These are phyloP conservation scores for Penicillium sp. DNA, from an alignment of 2,329 filamentous ascomycete species.

Conservation along the genomic window DNA sequence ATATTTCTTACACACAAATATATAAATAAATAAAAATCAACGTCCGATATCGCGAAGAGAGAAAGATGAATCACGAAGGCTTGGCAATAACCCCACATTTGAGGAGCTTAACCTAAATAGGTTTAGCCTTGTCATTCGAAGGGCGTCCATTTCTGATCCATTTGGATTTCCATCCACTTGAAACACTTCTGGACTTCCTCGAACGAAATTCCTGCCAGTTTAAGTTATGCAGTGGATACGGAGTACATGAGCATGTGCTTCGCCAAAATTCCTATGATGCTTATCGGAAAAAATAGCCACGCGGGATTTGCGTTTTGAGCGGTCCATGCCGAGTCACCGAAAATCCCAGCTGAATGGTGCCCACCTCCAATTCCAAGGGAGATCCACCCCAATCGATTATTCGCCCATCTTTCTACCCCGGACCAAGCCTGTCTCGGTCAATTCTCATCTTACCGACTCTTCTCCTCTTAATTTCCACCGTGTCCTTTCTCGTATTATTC, in stretches of 20 bases:
- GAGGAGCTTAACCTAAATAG: conserved; percentile 12
- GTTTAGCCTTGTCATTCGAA: conserved; percentile 33
- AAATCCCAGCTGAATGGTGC: conserved; percentile 10
- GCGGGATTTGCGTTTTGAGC: neutral
- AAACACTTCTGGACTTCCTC: conserved; percentile 3
- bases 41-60: conserved; percentile 6
- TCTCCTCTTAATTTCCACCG: conserved; percentile 6
- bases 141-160: conserved; percentile 20
- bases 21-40: neutral
- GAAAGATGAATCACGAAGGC: conserved; percentile 7
- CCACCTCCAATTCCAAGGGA: conserved; percentile 1
- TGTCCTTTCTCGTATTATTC: conserved; percentile 1
- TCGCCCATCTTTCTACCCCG: conserved; percentile 24
- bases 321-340: conserved; percentile 10
- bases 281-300: neutral
- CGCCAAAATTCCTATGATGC: neutral
- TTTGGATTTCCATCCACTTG: conserved; percentile 6
- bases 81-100: neutral
- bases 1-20: neutral
- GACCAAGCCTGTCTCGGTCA: conserved; percentile 22
- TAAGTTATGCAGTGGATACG: neutral
- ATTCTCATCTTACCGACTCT: conserved; percentile 19
- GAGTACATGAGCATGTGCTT: neutral
- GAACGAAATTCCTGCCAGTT: neutral
- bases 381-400: conserved; percentile 21